Evolutionary conservation across 306 rosid genomes (phyloP).

Genomic region (Dryas drummondii): DNA sequence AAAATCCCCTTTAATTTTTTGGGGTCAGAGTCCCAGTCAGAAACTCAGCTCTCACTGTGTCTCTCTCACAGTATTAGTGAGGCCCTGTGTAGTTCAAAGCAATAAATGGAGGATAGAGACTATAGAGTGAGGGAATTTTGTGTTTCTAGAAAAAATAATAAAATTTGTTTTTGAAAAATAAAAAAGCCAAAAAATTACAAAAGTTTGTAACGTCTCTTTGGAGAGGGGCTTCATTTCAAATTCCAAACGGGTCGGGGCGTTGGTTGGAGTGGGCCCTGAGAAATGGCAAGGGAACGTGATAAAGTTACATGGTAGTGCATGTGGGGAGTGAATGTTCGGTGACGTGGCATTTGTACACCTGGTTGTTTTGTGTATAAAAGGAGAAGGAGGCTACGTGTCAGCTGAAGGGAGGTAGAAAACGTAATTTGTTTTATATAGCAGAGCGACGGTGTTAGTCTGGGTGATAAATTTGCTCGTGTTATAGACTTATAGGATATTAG

Average conservation of each 20-base stretch:
- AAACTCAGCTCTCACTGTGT: background rate
- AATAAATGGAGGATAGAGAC: slow-evolving; percentile 30
- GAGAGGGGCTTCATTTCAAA: slow-evolving; percentile 66
- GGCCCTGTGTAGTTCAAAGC: slow-evolving; percentile 20
- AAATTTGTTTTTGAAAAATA: slow-evolving; percentile 21
- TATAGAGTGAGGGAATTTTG: slow-evolving; percentile 11
- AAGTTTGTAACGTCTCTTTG: slow-evolving; percentile 71
- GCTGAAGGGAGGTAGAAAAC: background rate
- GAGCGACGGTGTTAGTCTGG: background rate
- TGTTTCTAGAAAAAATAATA: background rate
- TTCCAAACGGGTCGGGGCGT: slow-evolving; percentile 37
- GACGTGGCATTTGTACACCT: background rate
- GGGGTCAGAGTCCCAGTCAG: slow-evolving; percentile 10
- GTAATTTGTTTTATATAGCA: background rate
- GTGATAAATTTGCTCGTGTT: too few relatives aligned
- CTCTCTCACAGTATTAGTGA: slow-evolving; percentile 8
- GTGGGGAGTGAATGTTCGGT: background rate
- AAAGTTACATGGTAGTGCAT: slow-evolving; percentile 19
- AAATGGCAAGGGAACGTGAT: slow-evolving; percentile 31
- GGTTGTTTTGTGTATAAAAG: too few relatives aligned
- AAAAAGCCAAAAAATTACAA: slow-evolving; percentile 14
- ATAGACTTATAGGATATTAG: too few relatives aligned
- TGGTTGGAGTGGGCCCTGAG: background rate
- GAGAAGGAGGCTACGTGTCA: background rate
- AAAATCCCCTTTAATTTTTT: background rate